phyloP scores from a whole-genome alignment of 176 grass and related monocot genomes.

The Stipa capillata region DNA sequence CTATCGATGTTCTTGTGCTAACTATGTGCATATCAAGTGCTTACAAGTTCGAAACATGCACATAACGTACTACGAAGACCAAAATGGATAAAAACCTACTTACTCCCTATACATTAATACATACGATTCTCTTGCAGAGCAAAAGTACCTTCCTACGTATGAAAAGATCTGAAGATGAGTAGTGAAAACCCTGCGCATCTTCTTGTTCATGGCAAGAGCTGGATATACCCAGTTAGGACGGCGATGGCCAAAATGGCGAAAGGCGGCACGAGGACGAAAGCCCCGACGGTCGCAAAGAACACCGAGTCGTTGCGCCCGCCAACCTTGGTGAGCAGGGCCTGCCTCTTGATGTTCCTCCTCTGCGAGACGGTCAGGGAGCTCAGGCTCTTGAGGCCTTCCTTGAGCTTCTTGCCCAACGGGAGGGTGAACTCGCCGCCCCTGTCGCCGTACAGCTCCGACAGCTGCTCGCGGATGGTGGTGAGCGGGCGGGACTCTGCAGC shows the following conservation, averaged over 20 bases:
- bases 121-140: constrained; percentile 3
- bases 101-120: constrained; percentile 1
- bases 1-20: background rate
- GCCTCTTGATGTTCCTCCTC: constrained; percentile 90
- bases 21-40: background rate
- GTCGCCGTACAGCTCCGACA: constrained; percentile 41
- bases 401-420: constrained; percentile 68
- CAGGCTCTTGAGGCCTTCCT: constrained; percentile 49
- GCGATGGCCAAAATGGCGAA: constrained; percentile 65
- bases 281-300: constrained; percentile 74
- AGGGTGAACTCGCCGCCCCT: constrained; percentile 66
- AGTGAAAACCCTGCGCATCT: background rate
- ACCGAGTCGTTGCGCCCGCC: constrained; percentile 61
- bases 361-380: constrained; percentile 58
- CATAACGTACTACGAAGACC: background rate
- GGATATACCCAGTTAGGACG: constrained; percentile 68
- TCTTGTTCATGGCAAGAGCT: constrained; percentile 70
- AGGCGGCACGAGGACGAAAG: constrained; percentile 78
- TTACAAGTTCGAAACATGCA: constrained; percentile 6
- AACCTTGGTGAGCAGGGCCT: constrained; percentile 72
- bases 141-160: constrained; percentile 1
- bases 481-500: background rate
- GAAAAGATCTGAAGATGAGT: constrained; percentile 1
- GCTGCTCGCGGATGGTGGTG: constrained; percentile 60
- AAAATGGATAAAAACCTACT: constrained; percentile 6